Evolutionary conservation across 169 alveolate genomes (phyloP).

Genomic region (Sarcocystis neurona): DNA sequence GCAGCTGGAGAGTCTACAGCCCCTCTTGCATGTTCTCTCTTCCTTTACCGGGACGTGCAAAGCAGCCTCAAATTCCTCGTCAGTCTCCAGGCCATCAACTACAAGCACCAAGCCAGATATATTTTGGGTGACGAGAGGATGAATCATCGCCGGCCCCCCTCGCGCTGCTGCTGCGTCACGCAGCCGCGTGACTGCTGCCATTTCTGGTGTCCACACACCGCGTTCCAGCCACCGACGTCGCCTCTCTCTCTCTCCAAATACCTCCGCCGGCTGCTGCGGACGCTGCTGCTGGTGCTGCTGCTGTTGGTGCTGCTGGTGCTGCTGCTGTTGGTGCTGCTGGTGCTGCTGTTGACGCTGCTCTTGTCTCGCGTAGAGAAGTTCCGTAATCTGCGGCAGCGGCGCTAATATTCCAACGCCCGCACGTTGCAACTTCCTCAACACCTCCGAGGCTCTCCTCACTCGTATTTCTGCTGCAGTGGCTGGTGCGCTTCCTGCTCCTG

Average conservation of each 20-base stretch:
- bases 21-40: neutral
- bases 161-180: constrained; percentile 46
- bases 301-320: neutral
- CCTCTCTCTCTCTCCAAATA: neutral
- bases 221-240: neutral
- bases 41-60: constrained; percentile 1
- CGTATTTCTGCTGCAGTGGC: neutral
- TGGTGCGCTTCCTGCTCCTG: neutral
- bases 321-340: neutral
- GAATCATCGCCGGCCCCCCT: neutral
- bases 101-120: constrained; percentile 26
- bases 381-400: neutral
- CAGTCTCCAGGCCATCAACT: constrained; percentile 40
- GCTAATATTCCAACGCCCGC: constrained; percentile 5
- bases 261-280: neutral
- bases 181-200: constrained; percentile 27
- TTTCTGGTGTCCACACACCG: neutral
- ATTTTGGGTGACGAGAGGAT: neutral
- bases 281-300: neutral
- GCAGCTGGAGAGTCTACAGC: neutral
- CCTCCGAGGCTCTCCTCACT: neutral
- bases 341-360: constrained; percentile 1
- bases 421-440: neutral
- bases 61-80: constrained; percentile 34
- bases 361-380: neutral